Base-by-base conservation (phyloP, 768 basidiomycete genomes). In the Amanita fuliginea region DNA sequence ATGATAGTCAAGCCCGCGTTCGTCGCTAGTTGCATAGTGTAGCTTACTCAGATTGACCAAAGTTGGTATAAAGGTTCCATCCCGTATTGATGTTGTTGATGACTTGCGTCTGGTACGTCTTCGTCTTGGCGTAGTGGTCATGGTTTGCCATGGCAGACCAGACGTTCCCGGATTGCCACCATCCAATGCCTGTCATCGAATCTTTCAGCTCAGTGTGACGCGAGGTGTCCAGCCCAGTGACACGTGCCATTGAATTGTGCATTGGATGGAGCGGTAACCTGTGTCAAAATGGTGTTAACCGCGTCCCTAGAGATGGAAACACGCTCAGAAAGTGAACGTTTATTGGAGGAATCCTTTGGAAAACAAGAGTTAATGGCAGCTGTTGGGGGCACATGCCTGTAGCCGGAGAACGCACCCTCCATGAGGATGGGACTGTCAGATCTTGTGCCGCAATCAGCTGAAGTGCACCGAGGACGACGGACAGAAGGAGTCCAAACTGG, bases 91-190 rank as follows among this genome's bases (percentile, higher is more conserved):
- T 40, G 5, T 40, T 40, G 19, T 40, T 58, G 4, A 68, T 58
- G 8, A 75, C 73, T 18, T 54, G 51, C 0, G 58, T 62, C 50
- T 71, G 55, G 51, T 73, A 70, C 10, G 59, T 62, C 4, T 58
- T 70, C 8, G 63, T 67, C n/a, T 61, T 60, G 1, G 70, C 60
- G 9, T 65, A 59, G 30, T 63, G 56, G 51, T 76, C 75, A 33
- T 72, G 69, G 41, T 75, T 74, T 1, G 73, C 75, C 62, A 73
- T 65, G n/a, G 67, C 69, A 13, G 75, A 72, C 60, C 65, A 73
- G 7, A 70, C 74, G 46, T 77, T 78, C 2, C 64, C 77, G 19
- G 72, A 63, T 55, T 77, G 74, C 76, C 77, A 77, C 51, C 67
- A 77, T 33, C 73, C 67, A 34, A 78, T 69, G 4, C 70, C 76